These are phyloP conservation scores for Amaranthus cruentus DNA, from an alignment of 148 eudicot species.

Conservation along the genomic window DNA sequence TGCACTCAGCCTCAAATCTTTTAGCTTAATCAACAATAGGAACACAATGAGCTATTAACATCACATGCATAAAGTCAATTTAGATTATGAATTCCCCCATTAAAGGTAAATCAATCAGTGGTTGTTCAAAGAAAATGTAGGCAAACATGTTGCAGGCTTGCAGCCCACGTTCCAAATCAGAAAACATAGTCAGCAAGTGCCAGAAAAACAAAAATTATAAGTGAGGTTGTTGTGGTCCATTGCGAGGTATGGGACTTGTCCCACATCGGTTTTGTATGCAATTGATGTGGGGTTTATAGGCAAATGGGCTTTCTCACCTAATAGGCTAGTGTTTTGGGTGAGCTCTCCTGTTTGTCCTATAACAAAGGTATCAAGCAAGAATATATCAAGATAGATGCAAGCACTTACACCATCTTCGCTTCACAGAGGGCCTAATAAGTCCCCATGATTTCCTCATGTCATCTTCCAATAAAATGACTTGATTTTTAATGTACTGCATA, in stretches of 20 bases:
- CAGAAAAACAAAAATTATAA: background rate
- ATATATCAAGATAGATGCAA: background rate
- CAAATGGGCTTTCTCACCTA: no score
- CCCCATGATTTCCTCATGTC: slow-evolving; percentile 84
- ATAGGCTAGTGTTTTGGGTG: no score
- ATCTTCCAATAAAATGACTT: slow-evolving; percentile 55
- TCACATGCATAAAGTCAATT: background rate
- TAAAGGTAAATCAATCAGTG: background rate
- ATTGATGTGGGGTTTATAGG: no score
- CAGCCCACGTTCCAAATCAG: background rate
- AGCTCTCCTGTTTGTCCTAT: background rate
- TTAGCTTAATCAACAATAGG: background rate
- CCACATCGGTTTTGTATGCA: no score
- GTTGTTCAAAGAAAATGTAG: background rate
- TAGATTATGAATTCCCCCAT: background rate
- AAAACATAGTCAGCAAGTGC: background rate
- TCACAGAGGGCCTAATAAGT: slow-evolving; percentile 36
- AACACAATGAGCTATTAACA: background rate
- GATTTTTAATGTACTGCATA: slow-evolving; percentile 67
- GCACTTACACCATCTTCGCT: slow-evolving; percentile 58
- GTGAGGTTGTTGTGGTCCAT: background rate
- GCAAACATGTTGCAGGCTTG: background rate
- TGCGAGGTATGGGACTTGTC: no score
- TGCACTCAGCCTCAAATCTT: background rate
- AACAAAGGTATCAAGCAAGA: background rate